phyloP scores from a whole-genome alignment of 441 rosid genomes.

The Pelargonium myrrhifolium region DNA sequence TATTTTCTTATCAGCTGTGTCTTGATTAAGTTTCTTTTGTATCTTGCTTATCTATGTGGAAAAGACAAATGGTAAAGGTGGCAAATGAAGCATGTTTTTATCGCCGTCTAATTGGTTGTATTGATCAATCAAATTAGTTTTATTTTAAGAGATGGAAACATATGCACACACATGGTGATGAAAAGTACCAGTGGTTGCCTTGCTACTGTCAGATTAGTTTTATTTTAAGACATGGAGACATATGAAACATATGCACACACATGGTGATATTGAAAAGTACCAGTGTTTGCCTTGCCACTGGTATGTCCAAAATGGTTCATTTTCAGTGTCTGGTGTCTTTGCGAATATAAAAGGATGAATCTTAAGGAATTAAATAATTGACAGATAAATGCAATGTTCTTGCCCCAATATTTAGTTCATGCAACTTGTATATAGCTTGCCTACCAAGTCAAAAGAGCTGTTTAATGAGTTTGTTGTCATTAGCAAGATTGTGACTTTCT shows the following conservation, averaged over 20 bases:
- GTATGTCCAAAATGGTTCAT: constrained; percentile 1
- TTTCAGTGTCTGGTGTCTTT: background rate
- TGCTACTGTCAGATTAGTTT: background rate
- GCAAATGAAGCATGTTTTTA: constrained; percentile 3
- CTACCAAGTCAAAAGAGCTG: background rate
- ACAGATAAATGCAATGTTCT: background rate
- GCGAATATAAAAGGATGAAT: background rate
- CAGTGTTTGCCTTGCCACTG: background rate
- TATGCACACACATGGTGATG: background rate
- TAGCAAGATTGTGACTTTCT: background rate
- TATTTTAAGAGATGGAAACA: background rate
- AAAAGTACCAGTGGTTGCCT: background rate
- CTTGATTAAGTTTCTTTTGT: background rate
- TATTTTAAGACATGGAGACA: background rate
- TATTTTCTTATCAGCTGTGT: background rate
- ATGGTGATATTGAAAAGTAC: too few relatives aligned
- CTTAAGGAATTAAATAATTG: background rate
- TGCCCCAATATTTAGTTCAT: background rate
- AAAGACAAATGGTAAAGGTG: constrained; percentile 3
- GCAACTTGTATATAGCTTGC: constrained; percentile 1
- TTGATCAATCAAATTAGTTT: constrained; percentile 7
- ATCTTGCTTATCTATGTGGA: background rate
- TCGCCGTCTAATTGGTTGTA: background rate
- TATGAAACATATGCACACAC: too few relatives aligned
- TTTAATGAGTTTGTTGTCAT: constrained; percentile 5